Base-by-base conservation (phyloP, 2,329 filamentous ascomycete genomes). In the Apiospora koreana region DNA sequence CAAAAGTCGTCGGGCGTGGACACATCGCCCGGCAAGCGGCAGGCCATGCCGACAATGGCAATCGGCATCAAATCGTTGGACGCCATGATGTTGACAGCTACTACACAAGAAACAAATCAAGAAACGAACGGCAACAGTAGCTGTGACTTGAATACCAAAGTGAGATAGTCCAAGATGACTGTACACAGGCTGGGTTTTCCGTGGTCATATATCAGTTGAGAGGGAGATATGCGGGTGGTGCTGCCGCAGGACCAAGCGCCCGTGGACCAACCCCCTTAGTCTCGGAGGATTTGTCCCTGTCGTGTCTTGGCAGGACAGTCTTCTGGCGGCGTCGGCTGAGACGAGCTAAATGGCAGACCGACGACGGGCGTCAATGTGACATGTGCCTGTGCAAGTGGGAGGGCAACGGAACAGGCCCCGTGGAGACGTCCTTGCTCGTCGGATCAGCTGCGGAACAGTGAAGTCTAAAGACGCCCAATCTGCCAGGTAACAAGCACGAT, bases 31-130 rank as follows among this genome's bases (percentile, higher is more conserved):
- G 77, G 75, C 28, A 79, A 73, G 28, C 79, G 77, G 71, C 77
- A 79, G 41, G 77, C 73, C 77, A 79, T 79, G 72, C 78, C 78
- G 28, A 80, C 74, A 50, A 80, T 79, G 73, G 78, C 78, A 16
- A 80, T 74, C 12, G 77, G 77, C 71, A 72, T 72, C 18, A 72
- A 68, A 43, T 75, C 28, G 18, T 62, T 62, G 54, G 54, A 62
- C 28, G 25, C 54, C 54, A 62, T 73, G 72, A 68, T 74, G 65
- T 28, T 54, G 54, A 35, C 10, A 35, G 21, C 50, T 35, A 31
- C 50, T 35, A 35, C 3, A 1, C 5, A 54, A 35, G 28, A 62
- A 62, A 35, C 54, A 62, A 62, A 62, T 16, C n/a, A 70, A 72
- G 68, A 50, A 70, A 71, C 31, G 38, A 54, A 31, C 45, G 67